Percentiles rank a stretch among this genome's conserved stretches.
These are phyloP conservation scores for Sequoia sempervirens DNA, from an alignment of 75 land plant species.

Conservation along the genomic window DNA sequence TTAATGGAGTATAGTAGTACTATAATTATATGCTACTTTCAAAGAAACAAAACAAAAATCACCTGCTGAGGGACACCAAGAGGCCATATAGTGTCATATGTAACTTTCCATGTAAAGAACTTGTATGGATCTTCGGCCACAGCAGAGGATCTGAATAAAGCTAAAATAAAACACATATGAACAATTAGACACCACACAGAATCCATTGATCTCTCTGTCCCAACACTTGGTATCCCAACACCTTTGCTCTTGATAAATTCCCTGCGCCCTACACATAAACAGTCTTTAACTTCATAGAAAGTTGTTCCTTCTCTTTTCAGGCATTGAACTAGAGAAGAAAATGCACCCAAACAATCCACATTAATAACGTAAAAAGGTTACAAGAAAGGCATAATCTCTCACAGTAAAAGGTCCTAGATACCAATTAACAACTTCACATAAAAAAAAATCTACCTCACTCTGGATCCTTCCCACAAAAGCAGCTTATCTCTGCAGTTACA, in stretches of 20 bases:
- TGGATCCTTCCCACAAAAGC: background rate
- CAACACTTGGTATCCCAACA: background rate
- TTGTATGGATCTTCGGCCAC: constrained; percentile 23
- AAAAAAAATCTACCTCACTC: background rate
- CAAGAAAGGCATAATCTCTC: too few relatives aligned
- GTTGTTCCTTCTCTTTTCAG: background rate
- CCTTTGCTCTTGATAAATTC: background rate
- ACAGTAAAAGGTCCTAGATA: background rate
- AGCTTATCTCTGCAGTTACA: background rate
- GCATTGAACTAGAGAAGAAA: background rate
- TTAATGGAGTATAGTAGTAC: background rate
- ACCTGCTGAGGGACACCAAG: constrained; percentile 36
- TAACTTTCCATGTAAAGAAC: constrained; percentile 43
- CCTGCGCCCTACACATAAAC: background rate
- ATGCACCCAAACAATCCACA: background rate
- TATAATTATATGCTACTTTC: background rate
- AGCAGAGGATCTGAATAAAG: background rate
- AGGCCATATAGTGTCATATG: constrained; percentile 24
- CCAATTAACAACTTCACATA: background rate
- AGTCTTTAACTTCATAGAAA: background rate
- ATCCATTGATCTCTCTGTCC: background rate
- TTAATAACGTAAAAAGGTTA: too few relatives aligned
- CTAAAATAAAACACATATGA: background rate
- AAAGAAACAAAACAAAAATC: background rate
- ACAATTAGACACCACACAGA: background rate